Evolutionary conservation across 768 basidiomycete species (phyloP), one percentile per base, ranked within the genome.

Genomic region (Wakefieldia striispora): DNA sequence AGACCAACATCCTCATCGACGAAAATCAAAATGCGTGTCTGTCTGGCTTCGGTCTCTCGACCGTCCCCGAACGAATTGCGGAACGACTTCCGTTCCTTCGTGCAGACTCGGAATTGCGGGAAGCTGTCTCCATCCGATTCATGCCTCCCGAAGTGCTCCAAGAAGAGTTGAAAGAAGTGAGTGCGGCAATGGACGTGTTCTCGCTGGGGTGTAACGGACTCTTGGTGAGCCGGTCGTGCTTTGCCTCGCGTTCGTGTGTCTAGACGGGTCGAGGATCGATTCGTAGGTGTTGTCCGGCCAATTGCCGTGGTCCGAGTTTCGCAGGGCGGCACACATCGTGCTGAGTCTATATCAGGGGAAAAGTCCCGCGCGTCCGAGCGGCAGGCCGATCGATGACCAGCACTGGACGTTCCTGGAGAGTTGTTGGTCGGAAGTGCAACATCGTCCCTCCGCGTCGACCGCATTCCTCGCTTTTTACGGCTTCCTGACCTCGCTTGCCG

Each of bases 1-100:
- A 56, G 55, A 44, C 49, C 10, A 56, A 56, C n/a, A 57, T 56
- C 38, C 55, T 56, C 35, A 29, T 56, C 12, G 55, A 57, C 14
- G 43, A 41, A 12, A 47, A 57, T 6, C 19, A 40, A 19, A 44
- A 38, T 11, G 55, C 55, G 0, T 35, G 26, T 17, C 16, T 56
- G 21, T 43, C 55, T 19, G 55, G 55, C 19, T 57, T 57, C 38
- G 43, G 55, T 12, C 49, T 38, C 36, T 45, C 55, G 4, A 47
- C 55, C 6, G 55, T 53, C 12, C 55, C 55, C 0, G 55, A 52
- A 41, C 27, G 34, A 16, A 57, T 57, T 26, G 49, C 42, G 26
- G 55, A 47, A 34, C 55, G 12, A 17, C 39, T 52, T 33, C 49
- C 55, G 6, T 24, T 40, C 39, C 55, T 56, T 23, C 55, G 49